Evolutionary conservation across 768 basidiomycete species (phyloP).

Genomic region (Tylopilus rubrobrunneus): DNA sequence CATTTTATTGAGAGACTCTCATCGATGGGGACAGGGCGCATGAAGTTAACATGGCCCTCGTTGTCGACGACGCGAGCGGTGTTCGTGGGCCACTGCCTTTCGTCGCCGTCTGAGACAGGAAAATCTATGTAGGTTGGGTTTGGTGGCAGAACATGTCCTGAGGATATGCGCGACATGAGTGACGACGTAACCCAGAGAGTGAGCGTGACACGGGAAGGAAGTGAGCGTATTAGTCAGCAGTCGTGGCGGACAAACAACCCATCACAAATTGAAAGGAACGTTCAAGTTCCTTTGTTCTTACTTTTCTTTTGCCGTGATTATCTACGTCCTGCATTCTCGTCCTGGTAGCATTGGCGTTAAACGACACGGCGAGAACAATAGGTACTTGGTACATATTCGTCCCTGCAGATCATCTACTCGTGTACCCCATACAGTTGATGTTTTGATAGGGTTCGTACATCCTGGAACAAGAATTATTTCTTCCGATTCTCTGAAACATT

Average conservation of each 20-base stretch:
- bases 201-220: neutral
- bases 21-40: slow-evolving; percentile 51
- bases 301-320: slow-evolving; percentile 47
- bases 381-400: slow-evolving; percentile 18
- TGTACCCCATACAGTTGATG: slow-evolving; percentile 42
- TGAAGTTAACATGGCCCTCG: slow-evolving; percentile 70
- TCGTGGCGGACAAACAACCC: neutral
- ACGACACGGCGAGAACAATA: slow-evolving; percentile 57
- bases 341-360: slow-evolving; percentile 58
- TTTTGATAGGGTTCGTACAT: slow-evolving; percentile 29
- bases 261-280: neutral
- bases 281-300: neutral
- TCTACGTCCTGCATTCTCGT: slow-evolving; percentile 51
- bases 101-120: slow-evolving; percentile 56
- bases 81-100: slow-evolving; percentile 51
- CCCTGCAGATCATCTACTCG: slow-evolving; percentile 61
- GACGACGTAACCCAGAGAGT: neutral
- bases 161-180: slow-evolving; percentile 22
- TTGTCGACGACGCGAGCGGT: slow-evolving; percentile 49
- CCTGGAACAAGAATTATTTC: neutral
- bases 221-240: slow-evolving; percentile 13
- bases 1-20: slow-evolving; percentile 55
- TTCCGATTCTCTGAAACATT: too few species aligned
- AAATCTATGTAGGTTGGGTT: slow-evolving; percentile 60
- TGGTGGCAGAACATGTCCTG: slow-evolving; percentile 38